Evolutionary conservation across 108 stramenopile species (phyloP), one percentile per base, ranked within the genome.

Genomic region (Nitzschia palea): DNA sequence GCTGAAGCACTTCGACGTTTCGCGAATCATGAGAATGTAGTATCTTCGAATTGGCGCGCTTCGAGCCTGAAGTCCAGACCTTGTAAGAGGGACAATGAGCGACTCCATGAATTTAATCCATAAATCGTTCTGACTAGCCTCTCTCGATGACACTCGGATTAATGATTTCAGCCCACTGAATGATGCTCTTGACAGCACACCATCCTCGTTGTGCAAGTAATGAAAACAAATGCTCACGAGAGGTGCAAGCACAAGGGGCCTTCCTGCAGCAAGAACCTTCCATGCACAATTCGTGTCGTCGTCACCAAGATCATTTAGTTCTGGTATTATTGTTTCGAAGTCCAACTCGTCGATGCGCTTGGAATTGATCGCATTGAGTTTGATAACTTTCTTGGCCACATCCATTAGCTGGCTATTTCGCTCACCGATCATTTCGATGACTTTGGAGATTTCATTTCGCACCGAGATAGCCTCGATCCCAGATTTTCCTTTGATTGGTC

Each of bases 271-370:
- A 47, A 88, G 66, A 20, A 32, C 62, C 23, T 70, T 33, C 92
- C 87, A 90, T 10, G 60, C 64, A 25, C 44, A 55, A 34, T 65
- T 52, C 22, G 44, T 47, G 27, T 63, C 63, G 2, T 53, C 50
- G 20, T 56, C 14, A 20, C 83, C 77, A 15, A 95, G 79, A 18
- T 47, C 50, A 52, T 80, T 86, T 45, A 95, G 67, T 32, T 78
- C 83, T 42, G 90, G 84, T 33, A 95, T 64, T 8, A 95, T 80
- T 25, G 59, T 42, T 22, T 91, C 88, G 69, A 81, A 87, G 58
- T 95, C 85, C 51, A 86, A 62, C 65, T 95, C 94, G 37, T 91
- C 88, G 8, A 95, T 79, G 36, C 84, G 80, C 23, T 80, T 88
- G 26, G 69, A 63, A 65, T 87, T 72, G 6, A 67, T 48, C 33